Conservation (phyloP, 164 flowering plant species). For the Euptelea pleiosperma region DNA sequence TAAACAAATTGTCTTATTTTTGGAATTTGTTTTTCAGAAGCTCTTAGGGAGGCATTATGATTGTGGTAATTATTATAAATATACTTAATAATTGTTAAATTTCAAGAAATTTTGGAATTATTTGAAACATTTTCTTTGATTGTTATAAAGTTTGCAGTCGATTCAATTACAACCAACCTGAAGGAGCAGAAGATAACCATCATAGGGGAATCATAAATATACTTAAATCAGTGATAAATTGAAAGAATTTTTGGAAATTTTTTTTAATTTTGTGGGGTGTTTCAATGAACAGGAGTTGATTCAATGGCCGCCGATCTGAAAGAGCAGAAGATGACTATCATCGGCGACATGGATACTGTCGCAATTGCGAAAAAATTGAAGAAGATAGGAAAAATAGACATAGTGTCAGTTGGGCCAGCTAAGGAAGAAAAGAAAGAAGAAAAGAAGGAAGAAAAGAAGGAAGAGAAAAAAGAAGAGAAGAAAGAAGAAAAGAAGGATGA, state of each 20-base stretch:
- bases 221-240: background rate
- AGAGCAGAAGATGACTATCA: slow-evolving; percentile 70
- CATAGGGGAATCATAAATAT: too few relatives aligned
- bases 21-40: background rate
- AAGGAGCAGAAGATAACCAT: too few relatives aligned
- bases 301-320: slow-evolving; percentile 79
- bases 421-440: slow-evolving; percentile 83
- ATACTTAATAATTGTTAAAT: background rate
- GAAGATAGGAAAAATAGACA: too few relatives aligned
- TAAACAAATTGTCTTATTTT: background rate
- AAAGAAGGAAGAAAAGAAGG: slow-evolving; percentile 48
- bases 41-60: background rate
- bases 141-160: too few relatives aligned
- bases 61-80: background rate
- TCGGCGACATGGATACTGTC: slow-evolving; percentile 70
- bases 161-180: background rate
- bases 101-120: background rate
- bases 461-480: slow-evolving; percentile 24
- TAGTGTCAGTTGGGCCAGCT: slow-evolving; percentile 80
- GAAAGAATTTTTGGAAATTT: background rate
- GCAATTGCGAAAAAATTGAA: slow-evolving; percentile 68
- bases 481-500: slow-evolving; percentile 6
- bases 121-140: background rate
- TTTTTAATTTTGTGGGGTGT: background rate
- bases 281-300: slow-evolving; percentile 86